Evolutionary conservation across 163 green algal genomes (phyloP), one percentile per base, ranked within the genome.

Genomic region (Scenedesmus sp.): DNA sequence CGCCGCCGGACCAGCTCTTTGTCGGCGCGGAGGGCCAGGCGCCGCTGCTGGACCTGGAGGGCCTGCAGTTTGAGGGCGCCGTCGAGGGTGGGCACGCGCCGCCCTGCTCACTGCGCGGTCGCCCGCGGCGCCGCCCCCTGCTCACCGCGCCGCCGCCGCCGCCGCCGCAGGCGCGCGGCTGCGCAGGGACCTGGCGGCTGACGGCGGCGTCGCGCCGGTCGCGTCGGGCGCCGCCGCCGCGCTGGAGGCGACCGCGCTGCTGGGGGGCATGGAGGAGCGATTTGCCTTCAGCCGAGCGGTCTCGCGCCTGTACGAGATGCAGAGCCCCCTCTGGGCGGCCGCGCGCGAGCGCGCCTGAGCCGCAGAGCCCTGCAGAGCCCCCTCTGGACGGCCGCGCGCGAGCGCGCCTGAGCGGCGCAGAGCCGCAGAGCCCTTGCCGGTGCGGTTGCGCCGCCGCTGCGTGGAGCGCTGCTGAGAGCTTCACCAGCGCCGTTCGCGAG

Each of bases 251-350:
- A 60, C 87, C 9, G 76, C 63, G 4, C 54, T 84, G 50, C 82
- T 98, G 56, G 93, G 91, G 1, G 94, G 94, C 4, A 65, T 80
- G 39, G 93, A 98, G 78, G 94, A 98, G 86, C 82, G 86, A 13
- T 97, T 98, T 83, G 93, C 94, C 0, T 98, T 98, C 77, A 70
- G 62, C 9, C 76, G 94, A 9, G 94, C 94, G 0, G 89, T 96
- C 50, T 92, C 84, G 11, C 76, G 93, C 18, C 75, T 96, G 44
- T 82, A 91, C 54, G 92, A 97, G 76, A 96, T 97, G 91, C 87
- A 92, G 78, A 83, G 67, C 1, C 64, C 76, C 1, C 31, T 79
- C 29, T 87, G 83, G 47, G 39, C 39, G 29, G 60, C 60, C 33
- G 74, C 74, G 6, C 54, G 74, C 60, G 44, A 47, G 17, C 28